These are phyloP conservation scores for Fragosphaeria purpurea DNA, from an alignment of 2,329 filamentous ascomycete species.

Conservation along the genomic window DNA sequence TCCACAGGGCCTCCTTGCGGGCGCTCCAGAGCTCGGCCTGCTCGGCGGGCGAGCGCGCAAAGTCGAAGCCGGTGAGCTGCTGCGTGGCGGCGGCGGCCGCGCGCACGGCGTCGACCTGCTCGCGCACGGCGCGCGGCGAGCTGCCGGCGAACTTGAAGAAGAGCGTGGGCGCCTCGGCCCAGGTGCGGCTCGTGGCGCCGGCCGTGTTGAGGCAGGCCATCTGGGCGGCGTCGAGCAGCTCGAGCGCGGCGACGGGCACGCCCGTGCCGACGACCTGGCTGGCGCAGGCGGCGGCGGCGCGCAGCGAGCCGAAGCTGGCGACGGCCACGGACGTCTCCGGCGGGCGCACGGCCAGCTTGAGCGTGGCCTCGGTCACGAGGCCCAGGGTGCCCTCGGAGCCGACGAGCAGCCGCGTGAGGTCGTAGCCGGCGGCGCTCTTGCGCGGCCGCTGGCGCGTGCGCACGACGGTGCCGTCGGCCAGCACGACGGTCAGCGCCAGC, in stretches of 20 bases:
- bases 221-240: constrained; percentile 85
- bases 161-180: constrained; percentile 64
- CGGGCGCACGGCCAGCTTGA: constrained; percentile 77
- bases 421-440: constrained; percentile 87
- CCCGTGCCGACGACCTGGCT: constrained; percentile 69
- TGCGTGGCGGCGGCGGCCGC: constrained; percentile 49
- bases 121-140: constrained; percentile 54
- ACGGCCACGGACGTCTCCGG: constrained; percentile 74
- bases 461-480: constrained; percentile 83
- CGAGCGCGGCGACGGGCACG: constrained; percentile 80
- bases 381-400: constrained; percentile 87
- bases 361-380: constrained; percentile 79
- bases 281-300: constrained; percentile 69
- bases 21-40: constrained; percentile 73
- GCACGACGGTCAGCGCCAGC: constrained; percentile 71
- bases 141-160: constrained; percentile 82
- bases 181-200: constrained; percentile 54
- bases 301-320: constrained; percentile 46
- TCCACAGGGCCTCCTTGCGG: constrained; percentile 76
- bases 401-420: constrained; percentile 81
- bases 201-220: constrained; percentile 62
- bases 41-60: constrained; percentile 58
- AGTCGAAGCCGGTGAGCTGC: constrained; percentile 64
- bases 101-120: constrained; percentile 63
- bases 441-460: constrained; percentile 80